These are phyloP conservation scores for Heterobasidion irregulare DNA, from an alignment of 1,284 basidiomycete species.

Conservation along the genomic window DNA sequence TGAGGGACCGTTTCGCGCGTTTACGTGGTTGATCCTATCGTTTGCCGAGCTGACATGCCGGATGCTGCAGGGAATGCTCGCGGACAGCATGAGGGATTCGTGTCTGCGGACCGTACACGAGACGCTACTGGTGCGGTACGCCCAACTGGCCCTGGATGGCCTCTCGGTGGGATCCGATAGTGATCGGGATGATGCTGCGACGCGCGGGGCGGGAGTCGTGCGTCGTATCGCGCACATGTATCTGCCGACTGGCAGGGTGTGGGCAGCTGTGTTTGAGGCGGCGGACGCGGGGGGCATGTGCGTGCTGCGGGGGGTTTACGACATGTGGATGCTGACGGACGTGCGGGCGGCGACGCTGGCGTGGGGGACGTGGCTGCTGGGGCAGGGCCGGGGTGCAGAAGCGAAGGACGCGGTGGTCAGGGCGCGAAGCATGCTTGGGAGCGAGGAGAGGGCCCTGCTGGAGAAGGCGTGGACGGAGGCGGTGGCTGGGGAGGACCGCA, in stretches of 20 bases:
- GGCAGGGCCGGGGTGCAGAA: conserved; percentile 25
- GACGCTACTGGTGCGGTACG: conserved; percentile 36
- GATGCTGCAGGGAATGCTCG: conserved; percentile 32
- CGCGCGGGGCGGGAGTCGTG: conserved; percentile 23
- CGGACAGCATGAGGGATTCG: conserved; percentile 38
- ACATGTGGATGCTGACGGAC: conserved; percentile 33
- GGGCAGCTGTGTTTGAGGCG: conserved; percentile 31
- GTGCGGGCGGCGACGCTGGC: conserved; percentile 26
- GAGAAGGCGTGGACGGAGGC: conserved; percentile 18
- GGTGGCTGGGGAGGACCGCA: conserved; percentile 2
- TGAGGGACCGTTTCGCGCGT: conserved; percentile 13
- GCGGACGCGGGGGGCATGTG: conserved; percentile 9
- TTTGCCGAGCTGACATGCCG: neutral
- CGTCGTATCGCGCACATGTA: conserved; percentile 32
- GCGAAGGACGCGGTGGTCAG: conserved; percentile 16
- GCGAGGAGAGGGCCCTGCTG: conserved; percentile 13
- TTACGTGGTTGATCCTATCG: neutral
- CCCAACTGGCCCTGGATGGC: conserved; percentile 15
- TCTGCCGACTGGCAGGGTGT: conserved; percentile 34
- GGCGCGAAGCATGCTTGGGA: conserved; percentile 14
- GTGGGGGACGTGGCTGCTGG: conserved; percentile 40
- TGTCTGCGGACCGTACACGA: conserved; percentile 35
- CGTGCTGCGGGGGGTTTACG: conserved; percentile 30
- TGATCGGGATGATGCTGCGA: neutral
- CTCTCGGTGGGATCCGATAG: neutral